phyloP scores from a whole-genome alignment of 108 stramenopile genomes.

The Skeletonema marinoi region DNA sequence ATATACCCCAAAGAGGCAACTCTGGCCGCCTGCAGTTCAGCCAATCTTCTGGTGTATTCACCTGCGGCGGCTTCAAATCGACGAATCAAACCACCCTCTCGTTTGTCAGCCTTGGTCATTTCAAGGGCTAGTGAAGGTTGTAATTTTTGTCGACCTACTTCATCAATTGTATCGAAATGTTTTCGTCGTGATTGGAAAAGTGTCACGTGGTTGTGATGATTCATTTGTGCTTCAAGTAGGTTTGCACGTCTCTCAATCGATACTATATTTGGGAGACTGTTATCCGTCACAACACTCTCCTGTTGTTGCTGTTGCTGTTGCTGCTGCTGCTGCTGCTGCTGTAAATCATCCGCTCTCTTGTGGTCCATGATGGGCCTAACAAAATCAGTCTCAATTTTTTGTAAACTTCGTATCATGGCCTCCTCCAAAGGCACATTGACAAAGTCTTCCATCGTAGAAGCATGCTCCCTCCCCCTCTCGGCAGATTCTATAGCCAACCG shows the following conservation, averaged over 20 bases:
- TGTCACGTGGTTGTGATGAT: constrained; percentile 37
- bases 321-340: background rate
- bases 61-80: constrained; percentile 53
- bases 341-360: constrained; percentile 7
- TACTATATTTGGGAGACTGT: constrained; percentile 28
- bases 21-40: constrained; percentile 28
- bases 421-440: constrained; percentile 36
- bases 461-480: constrained; percentile 36
- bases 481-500: constrained; percentile 37
- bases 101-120: constrained; percentile 58
- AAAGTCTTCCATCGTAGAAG: constrained; percentile 30
- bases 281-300: background rate
- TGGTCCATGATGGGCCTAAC: constrained; percentile 40
- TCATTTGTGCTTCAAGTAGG: constrained; percentile 41
- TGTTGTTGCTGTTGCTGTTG: background rate
- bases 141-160: constrained; percentile 13
- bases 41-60: constrained; percentile 16
- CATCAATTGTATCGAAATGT: constrained; percentile 27
- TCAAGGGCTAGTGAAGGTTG: constrained; percentile 52
- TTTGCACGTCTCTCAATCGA: constrained; percentile 35
- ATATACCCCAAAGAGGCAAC: constrained; percentile 31
- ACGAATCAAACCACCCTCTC: constrained; percentile 61
- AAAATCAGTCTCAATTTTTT: constrained; percentile 23
- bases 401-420: constrained; percentile 26
- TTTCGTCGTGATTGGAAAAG: constrained; percentile 25